Percentiles rank a stretch among this genome's conserved stretches.
phyloP scores from a whole-genome alignment of 2,329 filamentous ascomycete genomes.

The Knoxdaviesia capensis region DNA sequence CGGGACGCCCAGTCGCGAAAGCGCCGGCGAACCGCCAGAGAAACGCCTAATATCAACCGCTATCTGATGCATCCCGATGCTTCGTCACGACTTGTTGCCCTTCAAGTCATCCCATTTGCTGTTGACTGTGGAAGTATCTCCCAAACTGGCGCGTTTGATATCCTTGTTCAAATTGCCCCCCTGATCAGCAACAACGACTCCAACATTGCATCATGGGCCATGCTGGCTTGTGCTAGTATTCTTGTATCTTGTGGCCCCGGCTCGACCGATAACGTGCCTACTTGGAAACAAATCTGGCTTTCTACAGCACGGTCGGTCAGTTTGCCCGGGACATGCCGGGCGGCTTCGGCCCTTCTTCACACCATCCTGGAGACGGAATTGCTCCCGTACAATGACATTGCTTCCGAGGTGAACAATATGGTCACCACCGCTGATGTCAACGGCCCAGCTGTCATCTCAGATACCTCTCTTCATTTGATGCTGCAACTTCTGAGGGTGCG shows the following conservation, averaged over 20 bases:
- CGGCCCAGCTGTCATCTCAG: slow-evolving; percentile 60
- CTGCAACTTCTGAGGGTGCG: slow-evolving; percentile 43
- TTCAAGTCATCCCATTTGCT: slow-evolving; percentile 39
- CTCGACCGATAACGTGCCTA: slow-evolving; percentile 1
- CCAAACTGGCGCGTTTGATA: slow-evolving; percentile 28
- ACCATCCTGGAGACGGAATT: slow-evolving; percentile 44
- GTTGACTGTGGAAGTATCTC: slow-evolving; percentile 23
- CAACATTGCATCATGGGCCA: slow-evolving; percentile 55
- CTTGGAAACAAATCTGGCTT: slow-evolving; percentile 63
- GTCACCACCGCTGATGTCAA: slow-evolving; percentile 61
- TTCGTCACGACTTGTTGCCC: slow-evolving; percentile 25
- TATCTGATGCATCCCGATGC: slow-evolving; percentile 24
- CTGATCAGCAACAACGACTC: slow-evolving; percentile 51
- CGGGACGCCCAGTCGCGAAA: slow-evolving; percentile 29
- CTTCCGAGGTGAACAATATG: slow-evolving; percentile 51
- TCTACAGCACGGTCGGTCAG: slow-evolving; percentile 50
- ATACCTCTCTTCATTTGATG: slow-evolving; percentile 61
- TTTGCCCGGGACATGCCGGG: slow-evolving; percentile 49
- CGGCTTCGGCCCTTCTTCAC: slow-evolving; percentile 55
- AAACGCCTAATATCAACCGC: slow-evolving; percentile 10
- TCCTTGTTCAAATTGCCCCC: slow-evolving; percentile 36
- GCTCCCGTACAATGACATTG: slow-evolving; percentile 45
- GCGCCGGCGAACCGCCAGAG: slow-evolving; percentile 18
- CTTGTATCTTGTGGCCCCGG: slow-evolving; percentile 21
- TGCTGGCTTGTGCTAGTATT: slow-evolving; percentile 53